Conservation (phyloP, 306 rosid species). For the Prunus campanulata region DNA sequence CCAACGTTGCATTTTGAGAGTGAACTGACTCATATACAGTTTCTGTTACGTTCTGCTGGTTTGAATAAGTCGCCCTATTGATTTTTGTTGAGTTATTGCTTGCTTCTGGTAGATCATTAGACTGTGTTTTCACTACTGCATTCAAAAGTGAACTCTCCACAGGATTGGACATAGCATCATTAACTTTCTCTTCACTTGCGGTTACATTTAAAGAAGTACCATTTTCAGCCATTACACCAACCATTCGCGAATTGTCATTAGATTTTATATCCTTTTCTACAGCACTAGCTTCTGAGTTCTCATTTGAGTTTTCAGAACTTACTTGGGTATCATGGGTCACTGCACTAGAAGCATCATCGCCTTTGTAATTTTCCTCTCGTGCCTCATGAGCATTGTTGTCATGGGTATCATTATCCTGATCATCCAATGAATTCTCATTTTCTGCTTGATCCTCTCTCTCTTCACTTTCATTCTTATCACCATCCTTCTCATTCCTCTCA, state of each 20-base stretch:
- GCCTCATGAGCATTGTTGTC: constrained; percentile 62
- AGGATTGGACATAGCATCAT: constrained; percentile 26
- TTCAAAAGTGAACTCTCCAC: constrained; percentile 26
- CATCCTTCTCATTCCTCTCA: constrained; percentile 44
- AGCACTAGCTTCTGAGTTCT: constrained; percentile 26
- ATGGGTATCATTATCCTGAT: constrained; percentile 33
- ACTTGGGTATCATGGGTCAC: constrained; percentile 69
- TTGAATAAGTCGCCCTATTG: constrained; percentile 18
- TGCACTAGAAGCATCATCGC: constrained; percentile 97
- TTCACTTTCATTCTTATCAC: constrained; percentile 29
- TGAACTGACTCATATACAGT: constrained; percentile 5
- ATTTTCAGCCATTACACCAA: constrained; percentile 24
- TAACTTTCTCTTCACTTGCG: constrained; percentile 30
- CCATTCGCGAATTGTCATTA: constrained; percentile 30
- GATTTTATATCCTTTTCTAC: constrained; percentile 32
- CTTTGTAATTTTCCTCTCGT: constrained; percentile 88
- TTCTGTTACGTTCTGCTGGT: constrained; percentile 35
- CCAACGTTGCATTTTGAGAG: constrained; percentile 25
- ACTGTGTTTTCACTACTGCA: constrained; percentile 23
- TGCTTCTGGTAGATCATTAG: constrained; percentile 32
- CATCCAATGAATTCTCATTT: constrained; percentile 35
- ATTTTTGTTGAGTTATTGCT: constrained; percentile 8
- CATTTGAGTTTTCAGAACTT: constrained; percentile 43
- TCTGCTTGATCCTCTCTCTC: constrained; percentile 45
- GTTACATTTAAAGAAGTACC: constrained; percentile 30